Percentiles rank a stretch among this genome's conserved stretches.
phyloP scores from a whole-genome alignment of 345 rosid genomes.

The Kernera saxatilis region DNA sequence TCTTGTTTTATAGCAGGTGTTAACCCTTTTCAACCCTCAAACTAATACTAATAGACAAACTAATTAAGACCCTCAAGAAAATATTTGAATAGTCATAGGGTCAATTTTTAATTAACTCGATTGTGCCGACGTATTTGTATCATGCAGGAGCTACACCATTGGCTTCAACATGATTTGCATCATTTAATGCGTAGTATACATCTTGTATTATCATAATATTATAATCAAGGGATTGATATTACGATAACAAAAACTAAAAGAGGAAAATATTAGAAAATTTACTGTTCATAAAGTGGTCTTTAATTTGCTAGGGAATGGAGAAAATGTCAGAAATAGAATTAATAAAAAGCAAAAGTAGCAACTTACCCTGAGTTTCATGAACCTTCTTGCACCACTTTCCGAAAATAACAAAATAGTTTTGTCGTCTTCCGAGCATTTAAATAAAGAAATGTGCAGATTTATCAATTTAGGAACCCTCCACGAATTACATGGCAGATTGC shows the following conservation, averaged over 20 bases:
- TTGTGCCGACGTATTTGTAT: conserved; percentile 4
- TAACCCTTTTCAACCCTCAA: neutral
- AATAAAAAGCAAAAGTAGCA: conserved; percentile 25
- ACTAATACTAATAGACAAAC: too few relatives aligned
- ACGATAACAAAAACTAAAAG: neutral
- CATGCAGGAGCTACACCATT: neutral
- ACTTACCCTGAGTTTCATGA: conserved; percentile 30
- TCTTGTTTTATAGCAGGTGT: neutral
- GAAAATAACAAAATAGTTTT: conserved; percentile 16
- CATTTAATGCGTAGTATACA: neutral
- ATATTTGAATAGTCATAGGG: neutral
- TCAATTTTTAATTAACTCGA: neutral
- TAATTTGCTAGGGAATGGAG: conserved; percentile 12
- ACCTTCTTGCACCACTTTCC: conserved; percentile 30
- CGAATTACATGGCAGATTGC: conserved; percentile 19
- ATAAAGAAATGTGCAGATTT: neutral
- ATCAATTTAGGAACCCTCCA: conserved; percentile 9
- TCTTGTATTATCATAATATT: neutral
- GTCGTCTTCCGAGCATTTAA: conserved; percentile 16
- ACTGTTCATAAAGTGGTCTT: neutral
- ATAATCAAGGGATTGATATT: neutral
- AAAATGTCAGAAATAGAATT: conserved; percentile 23
- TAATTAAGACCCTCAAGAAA: neutral
- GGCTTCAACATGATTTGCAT: neutral
- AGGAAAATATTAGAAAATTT: neutral